Conservation (phyloP, 2,329 filamentous ascomycete species). For the Phialocephala subalpina region DNA sequence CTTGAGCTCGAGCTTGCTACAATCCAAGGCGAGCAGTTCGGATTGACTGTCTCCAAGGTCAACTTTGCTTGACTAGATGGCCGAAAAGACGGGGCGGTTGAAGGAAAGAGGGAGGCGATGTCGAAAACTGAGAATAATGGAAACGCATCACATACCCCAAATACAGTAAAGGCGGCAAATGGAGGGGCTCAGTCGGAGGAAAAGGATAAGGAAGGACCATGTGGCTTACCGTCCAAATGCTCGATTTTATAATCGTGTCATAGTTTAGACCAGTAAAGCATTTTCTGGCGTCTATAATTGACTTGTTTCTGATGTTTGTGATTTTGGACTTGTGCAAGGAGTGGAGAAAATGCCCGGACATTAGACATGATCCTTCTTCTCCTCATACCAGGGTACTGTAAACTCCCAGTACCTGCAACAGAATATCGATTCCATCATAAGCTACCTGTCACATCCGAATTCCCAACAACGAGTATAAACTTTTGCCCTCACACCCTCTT, state of each 20-base stretch:
- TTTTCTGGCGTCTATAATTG: neutral
- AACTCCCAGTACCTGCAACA: too few species aligned
- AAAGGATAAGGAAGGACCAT: constrained; percentile 71
- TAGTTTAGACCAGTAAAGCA: neutral
- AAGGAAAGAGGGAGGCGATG: constrained; percentile 29
- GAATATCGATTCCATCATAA: too few species aligned
- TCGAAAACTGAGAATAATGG: constrained; percentile 39
- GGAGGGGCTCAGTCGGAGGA: constrained; percentile 43
- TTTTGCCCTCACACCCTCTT: too few species aligned
- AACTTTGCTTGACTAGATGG: constrained; percentile 82
- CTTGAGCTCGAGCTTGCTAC: constrained; percentile 82
- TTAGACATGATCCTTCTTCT: too few species aligned
- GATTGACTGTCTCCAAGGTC: constrained; percentile 76
- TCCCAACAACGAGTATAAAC: too few species aligned
- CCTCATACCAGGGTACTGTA: too few species aligned
- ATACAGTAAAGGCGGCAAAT: constrained; percentile 31
- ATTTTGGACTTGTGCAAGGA: too few species aligned
- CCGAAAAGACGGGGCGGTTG: constrained; percentile 43
- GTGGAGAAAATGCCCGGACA: too few species aligned
- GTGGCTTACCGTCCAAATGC: constrained; percentile 81
- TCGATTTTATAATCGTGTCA: constrained; percentile 55
- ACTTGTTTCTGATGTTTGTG: too few species aligned
- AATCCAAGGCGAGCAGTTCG: constrained; percentile 87
- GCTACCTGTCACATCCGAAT: too few species aligned
- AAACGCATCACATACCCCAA: constrained; percentile 30